Base-by-base conservation (phyloP, 495 filamentous ascomycete genomes). In the Cenococcum geophilum region DNA sequence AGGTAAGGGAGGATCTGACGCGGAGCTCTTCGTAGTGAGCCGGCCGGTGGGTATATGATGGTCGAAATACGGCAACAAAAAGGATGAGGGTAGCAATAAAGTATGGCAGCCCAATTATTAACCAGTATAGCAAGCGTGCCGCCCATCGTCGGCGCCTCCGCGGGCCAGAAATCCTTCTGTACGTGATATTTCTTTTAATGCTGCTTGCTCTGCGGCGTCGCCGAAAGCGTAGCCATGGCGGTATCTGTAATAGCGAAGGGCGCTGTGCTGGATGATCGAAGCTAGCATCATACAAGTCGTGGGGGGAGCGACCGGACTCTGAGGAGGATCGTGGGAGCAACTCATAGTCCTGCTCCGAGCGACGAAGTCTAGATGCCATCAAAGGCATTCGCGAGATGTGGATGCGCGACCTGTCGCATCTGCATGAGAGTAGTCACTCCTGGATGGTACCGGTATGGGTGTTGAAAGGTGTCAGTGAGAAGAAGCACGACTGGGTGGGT, bases 271-370 rank as follows among this genome's bases (percentile, higher is more conserved):
- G 45, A 12, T 36, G 18, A 2, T 56, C 34, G 34, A 22, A 37
- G 16, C 27, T 32, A 40, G 18, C 21, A 18, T 32, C 16, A 12
- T 43, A 4, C n/a, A 9, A 11, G 20, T n/a, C 49, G 25, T 52
- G 25, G 21, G 20, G 6, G 20, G 20, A 32, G 49, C 6, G 6
- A 5, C 25, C 25, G 53, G 32, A 18, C 18, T 56, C 53, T 27
- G 45, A 49, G 8, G 65, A 68, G 21, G 58, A 35, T 22, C 65
- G 61, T 14, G 65, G 65, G n/a, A 68, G 65, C 47, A 57, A 62
- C 51, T 64, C 65, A 60, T 68, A 68, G 48, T 58, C 51, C 60
- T 61, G 57, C 34, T 49, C 55, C 12, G 60, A 50, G 11, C 61
- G 61, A 58, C 58, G 54, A 43, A 64, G 59, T 27, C 53, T 22